Conservation (phyloP, 2,329 filamentous ascomycete species). For the Lasiodiplodia gonubiensis region DNA sequence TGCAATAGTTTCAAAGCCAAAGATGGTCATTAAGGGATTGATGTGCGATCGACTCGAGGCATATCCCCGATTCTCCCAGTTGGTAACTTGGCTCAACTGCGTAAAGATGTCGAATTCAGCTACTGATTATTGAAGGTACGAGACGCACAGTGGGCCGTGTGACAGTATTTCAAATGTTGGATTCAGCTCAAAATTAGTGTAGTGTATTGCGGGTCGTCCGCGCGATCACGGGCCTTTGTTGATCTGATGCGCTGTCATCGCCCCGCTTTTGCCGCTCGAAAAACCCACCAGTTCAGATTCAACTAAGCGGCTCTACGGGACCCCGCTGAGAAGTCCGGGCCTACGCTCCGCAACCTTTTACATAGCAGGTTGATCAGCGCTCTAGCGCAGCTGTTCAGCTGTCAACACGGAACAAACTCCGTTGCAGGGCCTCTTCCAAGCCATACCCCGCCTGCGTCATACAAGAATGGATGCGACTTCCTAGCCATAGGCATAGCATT, state of each 20-base stretch:
- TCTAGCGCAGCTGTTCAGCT: not conserved
- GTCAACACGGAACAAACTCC: not conserved
- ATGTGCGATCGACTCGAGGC: too few species aligned
- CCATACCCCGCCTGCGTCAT: not conserved
- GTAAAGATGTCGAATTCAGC: not conserved
- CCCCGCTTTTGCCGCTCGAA: too few species aligned
- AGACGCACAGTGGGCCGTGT: not conserved
- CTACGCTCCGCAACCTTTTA: not conserved
- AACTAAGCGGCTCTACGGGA: not conserved
- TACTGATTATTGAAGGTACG: not conserved
- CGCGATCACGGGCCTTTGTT: not conserved
- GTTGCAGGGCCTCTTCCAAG: not conserved
- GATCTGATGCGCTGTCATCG: not conserved
- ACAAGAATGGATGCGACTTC: not conserved
- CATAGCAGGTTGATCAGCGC: not conserved
- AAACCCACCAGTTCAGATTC: too few species aligned
- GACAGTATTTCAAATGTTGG: not conserved
- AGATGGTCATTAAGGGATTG: not conserved
- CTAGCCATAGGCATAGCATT: not conserved
- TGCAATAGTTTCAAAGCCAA: not conserved
- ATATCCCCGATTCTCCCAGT: too few species aligned
- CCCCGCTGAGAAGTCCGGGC: not conserved
- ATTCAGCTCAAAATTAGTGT: not conserved
- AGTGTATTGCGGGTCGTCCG: not conserved
- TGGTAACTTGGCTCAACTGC: too few species aligned